Evolutionary conservation across 2,329 filamentous ascomycete genomes (phyloP), one percentile per base, ranked within the genome.

Genomic region (Ophidiomyces ophidiicola): DNA sequence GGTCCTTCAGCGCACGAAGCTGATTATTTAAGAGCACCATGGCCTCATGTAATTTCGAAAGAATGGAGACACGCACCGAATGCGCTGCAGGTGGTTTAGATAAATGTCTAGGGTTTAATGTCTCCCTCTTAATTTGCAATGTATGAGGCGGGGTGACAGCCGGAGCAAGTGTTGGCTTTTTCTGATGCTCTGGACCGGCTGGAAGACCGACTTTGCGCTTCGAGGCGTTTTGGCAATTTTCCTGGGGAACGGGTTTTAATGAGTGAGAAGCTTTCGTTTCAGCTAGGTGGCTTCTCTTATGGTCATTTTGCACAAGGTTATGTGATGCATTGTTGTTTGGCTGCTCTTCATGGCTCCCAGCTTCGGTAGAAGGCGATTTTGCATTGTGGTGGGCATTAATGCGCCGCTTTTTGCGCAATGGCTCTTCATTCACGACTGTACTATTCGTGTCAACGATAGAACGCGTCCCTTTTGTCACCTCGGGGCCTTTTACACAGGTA

Each of bases 21-120:
- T 54, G 50, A 19, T 59, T 50, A 41, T 69, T 68, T 5, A 63
- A 53, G 6, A 53, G 43, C 29, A 53, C 48, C 54, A 68, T 62
- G n/a, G 62, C 55, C 10, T 55, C 50, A 48, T 69, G 61, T 6
- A 69, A 43, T 43, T 65, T 65, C 24, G 54, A 53, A 23, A 69
- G 48, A n/a, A 68, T 61, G 5, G 60, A 53, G 39, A 60, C 46
- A 26, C 66, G 61, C 21, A 57, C 54, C 20, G 53, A 46, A 51
- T 67, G 63, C 18, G 57, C 46, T 17, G 62, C 63, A 21, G 66
- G 66, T 6, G 64, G 57, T 33, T 62, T 63, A 1, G 53, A 41
- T 11, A 69, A 46, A 53, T 65, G 62, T 40, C 66, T 58, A 20
- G 66, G 66, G 42, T 66, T 67, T 28, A 69, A 47, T 5, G 53